Evolutionary conservation across 2,329 filamentous ascomycete genomes (phyloP).

Genomic region (Teratosphaeria viscida): DNA sequence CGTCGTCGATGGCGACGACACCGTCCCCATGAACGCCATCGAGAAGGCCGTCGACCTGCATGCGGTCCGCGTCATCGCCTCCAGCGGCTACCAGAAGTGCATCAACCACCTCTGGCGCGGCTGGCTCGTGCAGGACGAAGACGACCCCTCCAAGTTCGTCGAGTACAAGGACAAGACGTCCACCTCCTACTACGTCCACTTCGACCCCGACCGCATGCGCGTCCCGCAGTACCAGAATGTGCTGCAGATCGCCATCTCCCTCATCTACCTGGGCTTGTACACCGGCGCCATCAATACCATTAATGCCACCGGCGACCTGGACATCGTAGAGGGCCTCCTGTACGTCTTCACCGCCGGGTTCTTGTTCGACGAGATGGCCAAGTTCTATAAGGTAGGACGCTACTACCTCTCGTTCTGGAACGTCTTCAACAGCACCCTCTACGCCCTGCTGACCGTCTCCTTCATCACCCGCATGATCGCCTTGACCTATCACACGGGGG

Average conservation of each 20-base stretch:
- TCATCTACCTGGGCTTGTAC: slow-evolving; percentile 76
- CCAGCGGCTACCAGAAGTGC: slow-evolving; percentile 91
- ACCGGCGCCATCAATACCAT: slow-evolving; percentile 86
- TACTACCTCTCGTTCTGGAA: slow-evolving; percentile 93
- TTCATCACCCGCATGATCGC: slow-evolving; percentile 72
- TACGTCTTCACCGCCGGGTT: slow-evolving; percentile 91
- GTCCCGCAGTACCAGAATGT: slow-evolving; percentile 87
- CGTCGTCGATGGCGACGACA: slow-evolving; percentile 59
- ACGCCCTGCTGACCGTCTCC: slow-evolving; percentile 66
- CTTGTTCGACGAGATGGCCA: slow-evolving; percentile 74
- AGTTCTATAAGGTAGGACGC: slow-evolving; percentile 88
- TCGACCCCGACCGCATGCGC: slow-evolving; percentile 90
- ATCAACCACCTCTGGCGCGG: slow-evolving; percentile 87
- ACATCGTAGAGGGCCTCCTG: slow-evolving; percentile 70
- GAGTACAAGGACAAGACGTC: slow-evolving; percentile 77
- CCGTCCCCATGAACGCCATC: slow-evolving; percentile 72
- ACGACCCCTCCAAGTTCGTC: slow-evolving; percentile 80
- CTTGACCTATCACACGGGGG: slow-evolving; percentile 47
- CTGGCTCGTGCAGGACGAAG: slow-evolving; percentile 92
- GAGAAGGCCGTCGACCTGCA: slow-evolving; percentile 92
- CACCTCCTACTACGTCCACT: slow-evolving; percentile 65
- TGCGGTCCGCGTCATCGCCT: slow-evolving; percentile 77
- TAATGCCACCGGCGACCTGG: slow-evolving; percentile 73
- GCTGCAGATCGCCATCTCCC: slow-evolving; percentile 72
- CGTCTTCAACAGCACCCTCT: slow-evolving; percentile 79